A percentile compares a stretch with the other conserved stretches of the same genome.
phyloP scores from a whole-genome alignment of 371 early-diverging fungal genomes.

The Encephalitozoon cuniculi region DNA sequence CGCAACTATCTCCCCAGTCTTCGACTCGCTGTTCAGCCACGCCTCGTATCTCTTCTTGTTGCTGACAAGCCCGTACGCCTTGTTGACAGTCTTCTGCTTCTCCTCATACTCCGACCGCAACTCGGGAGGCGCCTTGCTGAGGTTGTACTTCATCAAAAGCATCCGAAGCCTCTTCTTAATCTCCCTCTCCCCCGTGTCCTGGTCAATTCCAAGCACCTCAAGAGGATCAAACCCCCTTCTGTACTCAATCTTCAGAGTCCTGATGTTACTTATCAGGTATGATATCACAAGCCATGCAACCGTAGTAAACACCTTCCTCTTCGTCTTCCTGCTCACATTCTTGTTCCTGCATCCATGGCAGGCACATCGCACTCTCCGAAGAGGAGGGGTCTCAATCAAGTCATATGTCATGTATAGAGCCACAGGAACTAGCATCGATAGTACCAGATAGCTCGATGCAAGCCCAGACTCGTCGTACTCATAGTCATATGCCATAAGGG shows the following conservation, averaged over 20 bases:
- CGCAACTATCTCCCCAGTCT: slow-evolving; percentile 54
- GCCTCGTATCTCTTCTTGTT: slow-evolving; percentile 41
- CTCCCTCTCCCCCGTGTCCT: slow-evolving; percentile 9
- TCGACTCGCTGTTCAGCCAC: slow-evolving; percentile 43
- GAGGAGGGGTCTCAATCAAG: not conserved
- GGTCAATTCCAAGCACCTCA: slow-evolving; percentile 34
- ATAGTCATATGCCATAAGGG: slow-evolving; percentile 47
- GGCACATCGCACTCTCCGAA: slow-evolving; percentile 4
- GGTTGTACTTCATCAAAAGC: slow-evolving; percentile 18
- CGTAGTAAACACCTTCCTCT: not conserved
- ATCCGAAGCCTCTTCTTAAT: slow-evolving; percentile 29
- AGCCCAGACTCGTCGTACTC: slow-evolving; percentile 57
- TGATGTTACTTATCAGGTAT: slow-evolving; percentile 38
- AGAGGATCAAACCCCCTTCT: slow-evolving; percentile 48
- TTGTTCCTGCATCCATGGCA: slow-evolving; percentile 42
- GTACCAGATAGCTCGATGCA: slow-evolving; percentile 48
- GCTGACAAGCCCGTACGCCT: slow-evolving; percentile 49
- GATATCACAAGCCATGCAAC: not conserved
- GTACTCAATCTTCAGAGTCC: slow-evolving; percentile 36
- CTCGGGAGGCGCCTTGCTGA: not conserved
- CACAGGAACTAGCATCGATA: slow-evolving; percentile 44
- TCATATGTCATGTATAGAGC: slow-evolving; percentile 19
- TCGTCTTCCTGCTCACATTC: not conserved
- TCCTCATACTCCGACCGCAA: slow-evolving; percentile 33
- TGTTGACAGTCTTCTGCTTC: slow-evolving; percentile 33